Conservation (phyloP, 768 basidiomycete species). For the Mycena albidolilacea region DNA sequence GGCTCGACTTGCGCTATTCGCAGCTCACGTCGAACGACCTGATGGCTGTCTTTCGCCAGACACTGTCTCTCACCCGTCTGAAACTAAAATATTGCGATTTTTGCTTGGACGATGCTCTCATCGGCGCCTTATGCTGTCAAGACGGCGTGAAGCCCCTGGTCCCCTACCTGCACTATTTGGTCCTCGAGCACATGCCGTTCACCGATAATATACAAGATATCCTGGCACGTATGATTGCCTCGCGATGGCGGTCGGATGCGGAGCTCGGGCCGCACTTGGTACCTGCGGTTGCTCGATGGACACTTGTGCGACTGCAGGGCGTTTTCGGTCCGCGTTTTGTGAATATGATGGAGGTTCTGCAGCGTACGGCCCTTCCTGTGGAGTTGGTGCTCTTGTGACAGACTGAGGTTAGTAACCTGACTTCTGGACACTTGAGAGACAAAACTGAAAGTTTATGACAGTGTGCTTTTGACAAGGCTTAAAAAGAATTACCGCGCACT, state of each 20-base stretch:
- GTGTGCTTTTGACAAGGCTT: too few species aligned
- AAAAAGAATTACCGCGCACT: too few species aligned
- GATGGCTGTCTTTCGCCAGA: neutral
- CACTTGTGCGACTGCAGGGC: neutral
- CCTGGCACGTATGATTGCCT: neutral
- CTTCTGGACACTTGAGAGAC: too few species aligned
- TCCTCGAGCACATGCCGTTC: neutral
- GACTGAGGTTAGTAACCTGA: too few species aligned
- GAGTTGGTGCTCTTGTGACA: too few species aligned
- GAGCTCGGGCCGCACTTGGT: neutral
- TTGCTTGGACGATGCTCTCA: neutral
- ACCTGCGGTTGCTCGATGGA: constrained; percentile 2
- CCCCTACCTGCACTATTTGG: neutral
- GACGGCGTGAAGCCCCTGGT: neutral
- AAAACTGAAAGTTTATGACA: too few species aligned
- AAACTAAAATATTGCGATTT: neutral
- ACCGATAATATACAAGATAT: neutral
- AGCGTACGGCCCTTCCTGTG: too few species aligned
- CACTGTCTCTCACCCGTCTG: neutral
- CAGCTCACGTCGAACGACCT: neutral
- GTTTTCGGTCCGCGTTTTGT: too few species aligned
- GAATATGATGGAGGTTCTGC: too few species aligned
- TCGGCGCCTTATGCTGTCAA: neutral
- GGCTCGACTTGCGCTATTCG: neutral
- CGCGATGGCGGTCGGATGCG: constrained; percentile 5